A percentile compares a stretch with the other conserved stretches of the same genome.
Evolutionary conservation across 345 rosid genomes (phyloP).

Genomic region (Murraya koenigii): DNA sequence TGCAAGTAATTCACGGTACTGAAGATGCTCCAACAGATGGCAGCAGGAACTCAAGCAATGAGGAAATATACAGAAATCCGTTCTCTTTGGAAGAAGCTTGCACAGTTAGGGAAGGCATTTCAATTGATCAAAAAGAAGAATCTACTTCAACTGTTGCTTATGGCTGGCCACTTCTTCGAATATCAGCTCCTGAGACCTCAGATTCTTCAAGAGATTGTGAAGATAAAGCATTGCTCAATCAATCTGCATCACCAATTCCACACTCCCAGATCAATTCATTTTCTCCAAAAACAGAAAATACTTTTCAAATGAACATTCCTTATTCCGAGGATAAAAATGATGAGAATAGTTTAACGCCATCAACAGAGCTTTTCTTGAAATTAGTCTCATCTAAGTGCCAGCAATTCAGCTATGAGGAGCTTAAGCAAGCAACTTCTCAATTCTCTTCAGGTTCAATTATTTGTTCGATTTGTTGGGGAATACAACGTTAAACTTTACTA

Average conservation of each 20-base stretch:
- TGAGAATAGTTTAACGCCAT: slow-evolving; percentile 5
- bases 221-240: background rate
- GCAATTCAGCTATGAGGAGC: slow-evolving; percentile 37
- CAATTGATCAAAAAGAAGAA: background rate
- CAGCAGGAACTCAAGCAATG: background rate
- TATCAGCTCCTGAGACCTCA: slow-evolving; percentile 9
- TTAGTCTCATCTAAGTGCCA: slow-evolving; percentile 32
- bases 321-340: background rate
- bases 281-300: background rate
- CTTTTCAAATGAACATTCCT: background rate
- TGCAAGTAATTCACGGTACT: background rate
- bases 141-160: background rate
- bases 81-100: background rate
- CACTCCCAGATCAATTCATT: background rate
- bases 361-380: slow-evolving; percentile 20
- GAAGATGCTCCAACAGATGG: slow-evolving; percentile 14
- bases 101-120: background rate
- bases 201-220: slow-evolving; percentile 24
- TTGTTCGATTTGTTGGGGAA: background rate
- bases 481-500: background rate
- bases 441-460: slow-evolving; percentile 38
- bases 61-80: background rate
- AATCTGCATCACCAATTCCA: background rate
- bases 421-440: slow-evolving; percentile 38
- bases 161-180: slow-evolving; percentile 46